Conservation (phyloP, 2,329 filamentous ascomycete genomes). For the Penicillium sp. region DNA sequence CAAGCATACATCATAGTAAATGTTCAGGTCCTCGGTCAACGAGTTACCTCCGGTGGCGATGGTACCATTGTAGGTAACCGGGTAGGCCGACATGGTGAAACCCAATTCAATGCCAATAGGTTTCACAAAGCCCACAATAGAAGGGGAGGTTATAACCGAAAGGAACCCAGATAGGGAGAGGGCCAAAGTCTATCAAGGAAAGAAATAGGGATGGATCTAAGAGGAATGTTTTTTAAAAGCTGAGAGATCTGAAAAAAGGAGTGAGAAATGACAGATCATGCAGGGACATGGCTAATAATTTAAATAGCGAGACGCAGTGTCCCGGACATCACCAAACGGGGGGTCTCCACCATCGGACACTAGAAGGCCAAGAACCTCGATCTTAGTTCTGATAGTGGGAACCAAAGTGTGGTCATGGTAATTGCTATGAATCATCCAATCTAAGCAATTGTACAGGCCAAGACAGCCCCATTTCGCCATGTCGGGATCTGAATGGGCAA, state of each 20-base stretch:
- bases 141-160: background rate
- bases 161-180: background rate
- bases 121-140: background rate
- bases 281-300: slow-evolving; percentile 23
- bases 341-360: slow-evolving; percentile 22
- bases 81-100: slow-evolving; percentile 35
- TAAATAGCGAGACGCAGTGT: slow-evolving; percentile 21
- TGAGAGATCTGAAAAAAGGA: slow-evolving; percentile 1
- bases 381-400: slow-evolving; percentile 25
- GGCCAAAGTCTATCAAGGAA: background rate
- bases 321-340: slow-evolving; percentile 11
- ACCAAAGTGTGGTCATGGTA: slow-evolving; percentile 17
- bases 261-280: slow-evolving; percentile 24
- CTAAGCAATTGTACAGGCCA: slow-evolving; percentile 18
- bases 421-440: slow-evolving; percentile 25
- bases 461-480: slow-evolving; percentile 16
- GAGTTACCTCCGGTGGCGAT: slow-evolving; percentile 65
- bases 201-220: background rate
- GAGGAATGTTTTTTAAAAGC: background rate
- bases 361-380: slow-evolving; percentile 22
- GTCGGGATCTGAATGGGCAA: slow-evolving; percentile 4
- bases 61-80: slow-evolving; percentile 65
- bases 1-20: slow-evolving; percentile 66
- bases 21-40: slow-evolving; percentile 70
- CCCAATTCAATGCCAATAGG: background rate